Conservation (phyloP, 768 basidiomycete species). For the Trametes villosa region DNA sequence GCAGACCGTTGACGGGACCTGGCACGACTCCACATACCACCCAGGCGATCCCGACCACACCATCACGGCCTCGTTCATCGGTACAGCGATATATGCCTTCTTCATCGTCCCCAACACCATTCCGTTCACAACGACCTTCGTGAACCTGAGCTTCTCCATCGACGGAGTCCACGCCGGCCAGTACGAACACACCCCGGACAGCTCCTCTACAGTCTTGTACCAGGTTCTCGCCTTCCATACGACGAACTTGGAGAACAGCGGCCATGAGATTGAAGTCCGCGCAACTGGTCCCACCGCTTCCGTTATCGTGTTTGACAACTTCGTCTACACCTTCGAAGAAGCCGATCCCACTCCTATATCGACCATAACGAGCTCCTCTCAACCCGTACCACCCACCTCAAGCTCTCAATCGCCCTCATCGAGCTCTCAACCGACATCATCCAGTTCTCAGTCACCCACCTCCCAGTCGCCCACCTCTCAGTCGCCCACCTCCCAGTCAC, state of each 20-base stretch:
- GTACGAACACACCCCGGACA: slow-evolving; percentile 13
- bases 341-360: no score
- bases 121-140: slow-evolving; percentile 8
- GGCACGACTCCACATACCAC: slow-evolving; percentile 1
- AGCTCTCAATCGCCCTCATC: no score
- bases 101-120: not conserved
- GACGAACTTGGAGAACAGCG: not conserved
- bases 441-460: no score
- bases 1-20: not conserved
- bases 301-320: slow-evolving; percentile 12
- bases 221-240: slow-evolving; percentile 5
- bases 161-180: not conserved
- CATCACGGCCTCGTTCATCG: slow-evolving; percentile 15
- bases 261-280: slow-evolving; percentile 7
- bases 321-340: slow-evolving; percentile 7
- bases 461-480: no score
- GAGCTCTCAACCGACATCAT: no score
- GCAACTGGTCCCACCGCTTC: not conserved
- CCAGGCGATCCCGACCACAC: not conserved
- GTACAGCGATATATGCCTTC: slow-evolving; percentile 17
- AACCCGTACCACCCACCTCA: no score
- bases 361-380: no score
- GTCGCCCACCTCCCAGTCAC: no score
- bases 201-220: not conserved
- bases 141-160: slow-evolving; percentile 10